Evolutionary conservation across 495 filamentous ascomycete species (phyloP), one percentile per base, ranked within the genome.

Genomic region (Saxophila tyrrhenica): DNA sequence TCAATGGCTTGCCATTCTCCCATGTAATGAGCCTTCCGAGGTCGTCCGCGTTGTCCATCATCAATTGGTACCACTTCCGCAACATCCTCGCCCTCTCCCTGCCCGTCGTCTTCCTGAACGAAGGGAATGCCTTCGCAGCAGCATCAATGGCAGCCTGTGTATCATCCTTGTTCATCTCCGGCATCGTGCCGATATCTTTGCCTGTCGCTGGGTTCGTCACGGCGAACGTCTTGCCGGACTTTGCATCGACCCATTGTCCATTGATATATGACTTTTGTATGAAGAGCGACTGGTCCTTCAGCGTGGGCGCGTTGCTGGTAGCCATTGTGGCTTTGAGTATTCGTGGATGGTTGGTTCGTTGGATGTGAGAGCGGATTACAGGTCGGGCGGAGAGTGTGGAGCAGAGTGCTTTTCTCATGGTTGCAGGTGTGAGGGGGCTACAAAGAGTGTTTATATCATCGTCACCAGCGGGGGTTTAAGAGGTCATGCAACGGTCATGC

Each of bases 1-100:
- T 74, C 2, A 81, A 58, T 0, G 85, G 81, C 67, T 89, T 89
- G 42, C 85, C 52, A 25, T 60, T 60, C 53, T 60, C 57, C 74
- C 78, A 80, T 45, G 91, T 95, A 58, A 97, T 95, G 56, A 98
- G 68, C 48, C 77, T 89, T 8, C 90, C 88, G 29, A 97, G 73
- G 63, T 98, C 92, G 19, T 94, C 87, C 22, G 79, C 72, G 55
- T 96, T 94, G 35, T 88, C 89, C 8, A 89, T 69, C 78, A 96
- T 82, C 51, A 95, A 72, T 49, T 94, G 80, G 69, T 90, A 91
- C 92, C 90, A 96, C 63, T 83, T 86, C 47, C 87, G 79, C 43
- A 98, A 77, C 69, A 95, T 77, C 24, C 61, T 53, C 35, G 88
- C 79, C 46, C 89, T 81, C 71, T 95, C 81, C 39, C 91, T 86